Conservation (phyloP, 2,329 filamentous ascomycete species). For the Drechslera avenae region DNA sequence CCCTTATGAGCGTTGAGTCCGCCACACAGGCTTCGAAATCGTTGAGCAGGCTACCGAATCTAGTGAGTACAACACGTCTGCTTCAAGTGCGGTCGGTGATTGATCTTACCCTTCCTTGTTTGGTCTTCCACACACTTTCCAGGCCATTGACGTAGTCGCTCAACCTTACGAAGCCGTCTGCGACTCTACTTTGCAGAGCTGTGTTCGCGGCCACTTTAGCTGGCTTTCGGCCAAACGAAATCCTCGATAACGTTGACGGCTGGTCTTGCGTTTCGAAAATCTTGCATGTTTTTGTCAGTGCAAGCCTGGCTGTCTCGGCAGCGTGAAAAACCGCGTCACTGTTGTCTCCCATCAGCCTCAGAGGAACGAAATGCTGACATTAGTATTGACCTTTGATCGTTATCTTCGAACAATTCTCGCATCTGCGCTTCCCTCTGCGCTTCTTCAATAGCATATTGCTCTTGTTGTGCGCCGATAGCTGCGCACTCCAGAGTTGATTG, state of each 20-base stretch:
- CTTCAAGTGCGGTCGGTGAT: not conserved
- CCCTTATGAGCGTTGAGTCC: slow-evolving; percentile 11
- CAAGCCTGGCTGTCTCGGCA: slow-evolving; percentile 1
- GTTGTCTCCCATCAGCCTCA: not conserved
- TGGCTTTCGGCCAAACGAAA: not conserved
- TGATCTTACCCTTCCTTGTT: slow-evolving; percentile 7
- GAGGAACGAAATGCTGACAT: not conserved
- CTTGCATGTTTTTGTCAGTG: not conserved
- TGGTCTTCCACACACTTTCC: slow-evolving; percentile 6
- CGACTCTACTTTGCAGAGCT: not conserved
- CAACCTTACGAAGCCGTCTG: not conserved
- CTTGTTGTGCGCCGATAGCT: not conserved
- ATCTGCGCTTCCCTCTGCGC: not conserved
- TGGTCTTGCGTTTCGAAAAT: not conserved
- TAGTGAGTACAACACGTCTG: not conserved
- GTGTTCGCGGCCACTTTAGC: not conserved
- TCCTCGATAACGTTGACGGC: not conserved
- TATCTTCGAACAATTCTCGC: slow-evolving; percentile 1
- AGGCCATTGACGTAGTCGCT: not conserved
- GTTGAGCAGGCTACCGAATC: not conserved
- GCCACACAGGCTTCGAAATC: slow-evolving; percentile 9
- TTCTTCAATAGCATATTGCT: not conserved
- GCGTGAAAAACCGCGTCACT: not conserved
- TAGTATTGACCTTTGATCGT: not conserved
- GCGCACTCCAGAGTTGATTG: slow-evolving; percentile 5